Conservation (phyloP, 2,329 filamentous ascomycete species). For the Fusarium beomiforme region DNA sequence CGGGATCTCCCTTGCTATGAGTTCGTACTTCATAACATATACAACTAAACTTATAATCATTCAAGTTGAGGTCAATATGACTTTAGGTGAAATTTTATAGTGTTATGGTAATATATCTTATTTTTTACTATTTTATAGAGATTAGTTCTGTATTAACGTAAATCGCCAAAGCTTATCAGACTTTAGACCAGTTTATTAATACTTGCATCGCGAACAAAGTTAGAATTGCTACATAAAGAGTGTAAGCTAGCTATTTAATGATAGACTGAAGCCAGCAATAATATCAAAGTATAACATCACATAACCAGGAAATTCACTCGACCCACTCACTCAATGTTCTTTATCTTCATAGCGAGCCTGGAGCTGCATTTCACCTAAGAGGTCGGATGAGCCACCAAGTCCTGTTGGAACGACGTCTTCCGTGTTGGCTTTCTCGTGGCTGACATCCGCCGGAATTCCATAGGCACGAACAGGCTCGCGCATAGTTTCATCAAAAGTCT, state of each 20-base stretch:
- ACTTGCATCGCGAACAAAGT: background rate
- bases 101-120: background rate
- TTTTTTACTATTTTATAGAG: background rate
- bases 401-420: no score
- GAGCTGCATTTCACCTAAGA: background rate
- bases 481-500: background rate
- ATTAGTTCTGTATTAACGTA: background rate
- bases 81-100: no score
- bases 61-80: no score
- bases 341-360: background rate
- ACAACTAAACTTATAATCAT: no score
- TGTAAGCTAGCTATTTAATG: background rate
- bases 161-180: no score
- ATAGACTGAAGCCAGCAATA: background rate
- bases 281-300: no score
- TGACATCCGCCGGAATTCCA: accelerated
- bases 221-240: background rate
- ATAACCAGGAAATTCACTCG: background rate
- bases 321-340: no score
- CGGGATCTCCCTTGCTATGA: no score
- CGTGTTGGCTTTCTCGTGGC: background rate
- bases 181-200: accelerated
- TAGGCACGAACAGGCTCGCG: background rate
- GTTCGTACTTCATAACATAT: no score
- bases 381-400: background rate